Base-by-base conservation (phyloP, 495 filamentous ascomycete genomes). In the Ramalina peruviana region DNA sequence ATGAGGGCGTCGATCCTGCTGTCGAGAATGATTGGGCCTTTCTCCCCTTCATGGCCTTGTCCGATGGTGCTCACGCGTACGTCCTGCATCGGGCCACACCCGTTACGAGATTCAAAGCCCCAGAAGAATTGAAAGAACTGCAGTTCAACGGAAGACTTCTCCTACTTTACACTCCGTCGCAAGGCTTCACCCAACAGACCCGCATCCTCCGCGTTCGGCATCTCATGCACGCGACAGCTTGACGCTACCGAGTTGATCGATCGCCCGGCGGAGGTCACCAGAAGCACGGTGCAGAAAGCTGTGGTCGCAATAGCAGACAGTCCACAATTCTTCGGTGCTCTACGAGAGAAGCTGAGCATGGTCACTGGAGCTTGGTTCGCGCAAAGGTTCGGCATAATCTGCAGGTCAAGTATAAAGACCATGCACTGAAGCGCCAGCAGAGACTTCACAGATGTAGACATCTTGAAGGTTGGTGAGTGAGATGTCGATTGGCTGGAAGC, bases 281-380 rank as follows among this genome's bases (percentile, higher is more conserved):
- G 92, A 51, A 92, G 85, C 44, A 96, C 92, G 3, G 92, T 98
- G 27, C 92, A 98, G 62, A 98, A 98, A 67, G 92, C 92, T 7
- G 88, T 98, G n/a, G 89, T 97, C 48, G 89, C 94, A 43, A 86
- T 97, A 55, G 86, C 88, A 42, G 88, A 94, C 65, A 87, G 77
- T 52, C 92, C 92, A 40, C 81, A 85, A 57, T 76, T 79, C 60
- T 83, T 88, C 56, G 83, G 83, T 33, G 77, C 84, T 67, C 67
- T 88, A 58, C 76, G 86, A 60, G 86, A 94, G 67, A 82, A 87
- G 60, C 65, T 96, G 43, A 82, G 82, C 33, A 79, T 93, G 43
- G 89, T 98, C 20, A 95, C 92, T 23, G 81, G 76, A 58, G 93
- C 93, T 37, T 98, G 92, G 92, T 98, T 98, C 70, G 83, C 82